These are phyloP conservation scores for Ophiosphaerella narmari DNA, from an alignment of 2,329 filamentous ascomycete genomes.

Conservation along the genomic window DNA sequence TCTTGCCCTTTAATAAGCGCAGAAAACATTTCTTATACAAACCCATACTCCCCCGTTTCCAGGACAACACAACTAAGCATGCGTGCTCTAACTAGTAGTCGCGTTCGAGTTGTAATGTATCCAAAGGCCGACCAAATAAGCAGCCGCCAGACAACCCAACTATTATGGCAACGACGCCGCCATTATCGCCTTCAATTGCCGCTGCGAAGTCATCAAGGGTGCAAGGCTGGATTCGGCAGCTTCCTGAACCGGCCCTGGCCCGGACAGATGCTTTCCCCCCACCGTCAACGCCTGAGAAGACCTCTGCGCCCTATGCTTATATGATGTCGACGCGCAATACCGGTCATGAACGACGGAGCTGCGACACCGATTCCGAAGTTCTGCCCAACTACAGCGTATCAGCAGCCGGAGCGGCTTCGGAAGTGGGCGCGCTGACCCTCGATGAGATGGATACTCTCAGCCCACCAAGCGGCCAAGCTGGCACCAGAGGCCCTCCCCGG, in stretches of 20 bases:
- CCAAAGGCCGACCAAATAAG: not conserved
- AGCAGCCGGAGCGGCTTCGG: conserved; percentile 10
- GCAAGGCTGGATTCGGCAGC: conserved; percentile 17
- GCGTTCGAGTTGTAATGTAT: conserved; percentile 1
- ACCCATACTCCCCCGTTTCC: too few relatives aligned
- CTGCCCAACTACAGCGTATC: conserved; percentile 14
- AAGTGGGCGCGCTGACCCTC: conserved; percentile 12
- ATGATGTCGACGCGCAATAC: conserved; percentile 8
- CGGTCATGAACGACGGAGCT: conserved; percentile 15
- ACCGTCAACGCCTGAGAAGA: conserved; percentile 13
- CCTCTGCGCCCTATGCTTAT: conserved; percentile 5
- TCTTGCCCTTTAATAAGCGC: too few relatives aligned
- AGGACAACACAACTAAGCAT: too few relatives aligned
- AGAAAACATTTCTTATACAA: too few relatives aligned
- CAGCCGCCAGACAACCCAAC: conserved; percentile 6
- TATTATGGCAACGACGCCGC: conserved; percentile 18
- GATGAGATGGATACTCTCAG: conserved; percentile 14
- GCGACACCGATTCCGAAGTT: conserved; percentile 6
- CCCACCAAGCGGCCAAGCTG: conserved; percentile 11
- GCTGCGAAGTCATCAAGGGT: conserved; percentile 16
- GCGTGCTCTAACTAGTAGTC: conserved; percentile 2
- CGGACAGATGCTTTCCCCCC: conserved; percentile 15
- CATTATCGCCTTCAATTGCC: conserved; percentile 17
- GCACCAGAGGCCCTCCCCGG: conserved; percentile 10
- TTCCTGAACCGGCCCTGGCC: conserved; percentile 7